Base-by-base conservation (phyloP, 441 rosid genomes). In the Heliophila coronopifolia region DNA sequence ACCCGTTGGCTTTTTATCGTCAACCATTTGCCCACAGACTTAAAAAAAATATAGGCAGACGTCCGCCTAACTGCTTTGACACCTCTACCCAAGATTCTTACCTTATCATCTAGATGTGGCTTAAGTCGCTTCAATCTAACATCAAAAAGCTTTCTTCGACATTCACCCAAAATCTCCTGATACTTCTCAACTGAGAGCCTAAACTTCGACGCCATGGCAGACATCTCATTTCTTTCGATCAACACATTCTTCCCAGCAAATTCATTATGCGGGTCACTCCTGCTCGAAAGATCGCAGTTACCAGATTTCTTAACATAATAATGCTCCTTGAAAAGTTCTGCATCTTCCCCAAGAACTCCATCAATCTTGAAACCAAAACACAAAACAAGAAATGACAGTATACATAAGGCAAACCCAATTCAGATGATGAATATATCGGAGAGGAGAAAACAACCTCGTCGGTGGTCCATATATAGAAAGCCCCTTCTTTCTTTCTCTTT, bases 71-170 rank as follows among this genome's bases (percentile, higher is more conserved):
- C n/a, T n/a, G n/a, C n/a, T n/a, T n/a, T n/a, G n/a, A n/a, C n/a
- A n/a, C n/a, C n/a, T n/a, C n/a, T n/a, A n/a, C n/a, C 48, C 8
- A 15, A 28, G 46, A 7, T 20, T 37, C 1, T 32, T 49, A 84
- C 98, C 91, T 86, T 91, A 50, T 91, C 98, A 82, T 91, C 98
- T 59, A 86, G 67, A 77, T 91, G 96, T 0, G 96, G 96, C 72
- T 61, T 79, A n/a, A 93, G 94, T 30, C 96, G 79, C 36, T 51
- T 71, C 43, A 75, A 50, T 53, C 98, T 77, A 37, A 65, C 67
- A 52, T 82, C 72, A 51, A 82, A 86, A 50, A 86, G 94, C 78
- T 79, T 87, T 63, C 54, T 69, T 64, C 76, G 71, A 40, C 94
- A 79, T 59, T 80, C 77, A 32, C 96, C 91, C 61, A 91, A 62